A percentile compares a stretch with the other conserved stretches of the same genome.
Evolutionary conservation across 2,329 filamentous ascomycete species (phyloP).

Genomic region (Hymenoscyphus fructigenus): DNA sequence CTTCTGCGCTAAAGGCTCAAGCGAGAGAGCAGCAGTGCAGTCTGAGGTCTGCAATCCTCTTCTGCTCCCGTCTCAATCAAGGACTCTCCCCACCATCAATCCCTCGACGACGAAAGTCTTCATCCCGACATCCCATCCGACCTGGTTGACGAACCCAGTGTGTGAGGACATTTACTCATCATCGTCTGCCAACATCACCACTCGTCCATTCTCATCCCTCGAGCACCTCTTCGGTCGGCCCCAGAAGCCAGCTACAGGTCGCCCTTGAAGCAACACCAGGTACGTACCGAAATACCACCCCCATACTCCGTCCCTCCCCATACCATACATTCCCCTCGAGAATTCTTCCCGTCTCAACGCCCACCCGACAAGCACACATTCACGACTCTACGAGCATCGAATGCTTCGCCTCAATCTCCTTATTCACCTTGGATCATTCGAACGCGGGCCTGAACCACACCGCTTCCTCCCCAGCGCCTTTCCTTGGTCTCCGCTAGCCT

Average conservation of each 20-base stretch:
- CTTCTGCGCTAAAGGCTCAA: neutral
- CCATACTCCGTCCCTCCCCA: neutral
- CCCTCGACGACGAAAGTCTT: constrained; percentile 7
- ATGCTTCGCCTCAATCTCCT: neutral
- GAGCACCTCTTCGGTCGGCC: neutral
- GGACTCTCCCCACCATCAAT: constrained; percentile 9
- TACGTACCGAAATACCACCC: constrained; percentile 2
- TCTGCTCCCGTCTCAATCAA: neutral
- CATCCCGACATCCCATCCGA: neutral
- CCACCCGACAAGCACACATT: neutral
- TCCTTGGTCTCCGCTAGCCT: neutral
- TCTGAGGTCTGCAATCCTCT: neutral
- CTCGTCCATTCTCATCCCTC: neutral
- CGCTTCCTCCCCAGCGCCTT: neutral
- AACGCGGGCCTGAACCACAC: neutral
- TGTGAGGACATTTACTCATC: neutral
- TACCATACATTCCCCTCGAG: neutral
- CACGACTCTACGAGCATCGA: neutral
- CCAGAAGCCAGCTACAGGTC: neutral
- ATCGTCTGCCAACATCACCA: neutral
- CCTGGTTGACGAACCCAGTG: neutral
- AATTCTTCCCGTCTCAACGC: neutral
- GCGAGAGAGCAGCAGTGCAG: neutral
- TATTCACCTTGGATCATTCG: neutral
- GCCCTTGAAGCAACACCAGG: neutral